Conservation (phyloP, 768 basidiomycete species). For the Lyophyllum atratum region DNA sequence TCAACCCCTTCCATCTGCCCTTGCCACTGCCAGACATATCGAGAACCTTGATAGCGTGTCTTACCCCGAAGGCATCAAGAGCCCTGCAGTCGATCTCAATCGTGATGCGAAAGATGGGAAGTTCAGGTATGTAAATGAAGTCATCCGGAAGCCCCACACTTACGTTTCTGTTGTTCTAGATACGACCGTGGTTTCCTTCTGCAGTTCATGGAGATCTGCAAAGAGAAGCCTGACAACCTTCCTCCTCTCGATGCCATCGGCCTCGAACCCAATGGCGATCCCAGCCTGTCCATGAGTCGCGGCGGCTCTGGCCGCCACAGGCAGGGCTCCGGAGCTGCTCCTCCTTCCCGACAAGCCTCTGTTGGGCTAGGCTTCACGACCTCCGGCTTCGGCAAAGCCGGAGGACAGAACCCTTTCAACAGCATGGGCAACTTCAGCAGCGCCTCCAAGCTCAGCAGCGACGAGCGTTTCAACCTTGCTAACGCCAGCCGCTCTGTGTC, state of each 20-base stretch:
- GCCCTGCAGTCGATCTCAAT: conserved; percentile 86
- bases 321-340: conserved; percentile 43
- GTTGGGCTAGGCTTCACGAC: conserved; percentile 39
- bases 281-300: conserved; percentile 51
- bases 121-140: conserved; percentile 60
- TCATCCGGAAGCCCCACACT: not conserved
- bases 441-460: conserved; percentile 61
- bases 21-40: conserved; percentile 84
- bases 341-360: conserved; percentile 48
- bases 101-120: conserved; percentile 82
- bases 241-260: conserved; percentile 91
- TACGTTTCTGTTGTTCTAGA: conserved; percentile 37
- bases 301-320: conserved; percentile 67
- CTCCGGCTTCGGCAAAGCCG: conserved; percentile 50
- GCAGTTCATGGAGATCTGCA: conserved; percentile 95
- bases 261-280: conserved; percentile 70
- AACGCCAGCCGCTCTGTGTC: conserved; percentile 54
- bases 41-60: conserved; percentile 74
- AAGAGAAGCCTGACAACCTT: conserved; percentile 90
- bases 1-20: conserved; percentile 58
- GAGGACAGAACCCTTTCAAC: conserved; percentile 41
- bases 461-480: conserved; percentile 63
- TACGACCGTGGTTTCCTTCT: conserved; percentile 98
- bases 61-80: conserved; percentile 83
- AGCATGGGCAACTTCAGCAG: conserved; percentile 70